phyloP scores from a whole-genome alignment of 2,329 filamentous ascomycete species.

The Apiospora hydei region DNA sequence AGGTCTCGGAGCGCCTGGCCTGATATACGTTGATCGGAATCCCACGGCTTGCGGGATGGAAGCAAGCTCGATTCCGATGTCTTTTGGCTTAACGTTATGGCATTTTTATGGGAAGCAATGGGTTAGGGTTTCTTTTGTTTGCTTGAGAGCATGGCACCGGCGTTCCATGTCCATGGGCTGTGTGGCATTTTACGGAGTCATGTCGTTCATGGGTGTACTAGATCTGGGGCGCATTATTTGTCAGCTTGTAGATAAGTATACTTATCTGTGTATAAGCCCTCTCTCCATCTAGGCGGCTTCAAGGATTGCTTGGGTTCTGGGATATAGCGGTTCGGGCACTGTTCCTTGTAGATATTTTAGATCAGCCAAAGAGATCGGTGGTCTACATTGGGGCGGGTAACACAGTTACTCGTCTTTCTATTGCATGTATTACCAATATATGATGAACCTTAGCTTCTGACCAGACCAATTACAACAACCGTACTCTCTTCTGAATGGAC shows the following conservation, averaged over 20 bases:
- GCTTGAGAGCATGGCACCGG: slow-evolving; percentile 14
- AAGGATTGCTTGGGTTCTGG: slow-evolving; percentile 10
- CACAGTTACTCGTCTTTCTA: neutral
- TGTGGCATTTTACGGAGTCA: slow-evolving; percentile 7
- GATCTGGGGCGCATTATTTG: slow-evolving; percentile 12
- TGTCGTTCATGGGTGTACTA: slow-evolving; percentile 8
- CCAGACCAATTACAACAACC: neutral
- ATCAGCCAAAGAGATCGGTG: slow-evolving; percentile 12
- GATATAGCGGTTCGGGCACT: slow-evolving; percentile 4
- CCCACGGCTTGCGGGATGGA: neutral
- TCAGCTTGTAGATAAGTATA: slow-evolving; percentile 5
- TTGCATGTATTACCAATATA: slow-evolving; percentile 8
- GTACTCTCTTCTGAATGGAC: neutral
- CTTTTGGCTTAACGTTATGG: slow-evolving; percentile 6
- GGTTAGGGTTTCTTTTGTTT: slow-evolving; percentile 5
- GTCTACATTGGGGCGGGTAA: neutral
- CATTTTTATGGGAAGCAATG: slow-evolving; percentile 4
- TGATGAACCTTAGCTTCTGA: neutral
- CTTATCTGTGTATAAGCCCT: slow-evolving; percentile 13
- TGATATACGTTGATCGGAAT: slow-evolving; percentile 16
- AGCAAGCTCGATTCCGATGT: neutral
- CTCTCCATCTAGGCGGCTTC: slow-evolving; percentile 9
- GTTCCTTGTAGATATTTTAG: slow-evolving; percentile 6
- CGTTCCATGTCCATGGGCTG: slow-evolving; percentile 11
- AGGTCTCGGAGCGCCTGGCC: neutral